Evolutionary conservation across 192 early-diverging fungal species (phyloP).

Genomic region (Coemansia sp.): DNA sequence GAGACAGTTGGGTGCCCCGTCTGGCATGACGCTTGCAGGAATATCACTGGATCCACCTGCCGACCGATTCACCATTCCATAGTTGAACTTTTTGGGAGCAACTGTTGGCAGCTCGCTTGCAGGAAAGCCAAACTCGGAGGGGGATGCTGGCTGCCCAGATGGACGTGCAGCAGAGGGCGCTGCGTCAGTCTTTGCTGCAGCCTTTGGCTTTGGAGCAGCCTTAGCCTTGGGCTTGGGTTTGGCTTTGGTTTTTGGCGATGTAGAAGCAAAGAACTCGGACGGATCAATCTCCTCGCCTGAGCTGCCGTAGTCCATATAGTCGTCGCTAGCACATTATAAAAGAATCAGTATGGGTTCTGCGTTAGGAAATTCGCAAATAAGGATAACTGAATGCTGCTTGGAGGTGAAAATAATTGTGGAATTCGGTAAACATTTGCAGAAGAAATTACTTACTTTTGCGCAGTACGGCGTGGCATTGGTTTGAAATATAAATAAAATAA

Average conservation of each 20-base stretch:
- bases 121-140: constrained; percentile 22
- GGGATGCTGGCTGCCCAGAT: background rate
- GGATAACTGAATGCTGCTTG: background rate
- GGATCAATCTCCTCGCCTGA: constrained; percentile 31
- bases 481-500: no score
- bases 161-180: background rate
- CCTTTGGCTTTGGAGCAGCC: constrained; percentile 9
- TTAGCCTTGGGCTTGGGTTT: constrained; percentile 17
- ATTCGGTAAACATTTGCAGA: no score
- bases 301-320: constrained; percentile 17
- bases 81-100: constrained; percentile 26
- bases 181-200: constrained; percentile 6
- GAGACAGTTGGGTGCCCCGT: constrained; percentile 68
- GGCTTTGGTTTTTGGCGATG: constrained; percentile 3
- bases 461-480: no score
- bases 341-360: background rate
- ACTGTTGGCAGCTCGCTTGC: constrained; percentile 37
- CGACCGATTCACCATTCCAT: constrained; percentile 10
- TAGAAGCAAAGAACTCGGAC: constrained; percentile 24
- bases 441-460: no score
- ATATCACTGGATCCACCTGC: constrained; percentile 38
- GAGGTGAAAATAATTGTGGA: no score
- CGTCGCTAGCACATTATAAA: constrained; percentile 9
- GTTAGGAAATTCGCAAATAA: background rate
- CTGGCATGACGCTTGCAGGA: constrained; percentile 67